Base-by-base conservation (phyloP, 805 yeast genomes). In the Ogataea salicorniae region DNA sequence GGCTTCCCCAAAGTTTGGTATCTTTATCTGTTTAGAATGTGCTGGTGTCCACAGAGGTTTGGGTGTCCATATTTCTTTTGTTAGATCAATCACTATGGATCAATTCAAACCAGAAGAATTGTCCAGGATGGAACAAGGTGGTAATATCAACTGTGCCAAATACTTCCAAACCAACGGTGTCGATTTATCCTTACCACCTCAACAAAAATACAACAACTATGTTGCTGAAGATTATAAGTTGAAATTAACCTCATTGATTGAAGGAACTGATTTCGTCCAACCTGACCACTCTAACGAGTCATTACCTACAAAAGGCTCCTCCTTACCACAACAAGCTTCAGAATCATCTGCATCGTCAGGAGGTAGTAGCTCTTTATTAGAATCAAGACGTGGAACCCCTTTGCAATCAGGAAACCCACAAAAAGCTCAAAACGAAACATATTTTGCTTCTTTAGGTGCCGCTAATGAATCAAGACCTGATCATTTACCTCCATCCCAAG, bases 1-100 rank as follows among this genome's bases (percentile, higher is more conserved):
- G 99, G 97, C 98, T 2, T 89, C 97, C 14, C 98, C 98, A 35
- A 94, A 94, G 68, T 90, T 92, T 69, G 99, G 99, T 50, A 87
- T 94, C 51, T 94, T 91, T 69, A 92, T 94, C 62, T 94, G 99
- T 68, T 77, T 94, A 37, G 99, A 94, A 65, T 94, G 99, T 73
- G 99, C 99, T 17, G 99, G 99, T 41, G 74, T 85, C 47, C 99
- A 94, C 67, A 78, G 96, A 67, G 95, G 98, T 13, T 73, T 94
- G 42, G 99, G 99, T 37, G 99, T 94, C 39, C 99, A 94, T 66
- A 83, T 94, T 48, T 91, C 97, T 38, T 94, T 94, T 72, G 98
- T 94, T 35, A 77, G 99, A 63, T 86, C 96, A 26, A 91, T 94
- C 58, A 94, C 98, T 7, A 94, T 94, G 99, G 99, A 94, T 68